Conservation (phyloP, 805 yeast species). For the Lipomyces chichibuensis region DNA sequence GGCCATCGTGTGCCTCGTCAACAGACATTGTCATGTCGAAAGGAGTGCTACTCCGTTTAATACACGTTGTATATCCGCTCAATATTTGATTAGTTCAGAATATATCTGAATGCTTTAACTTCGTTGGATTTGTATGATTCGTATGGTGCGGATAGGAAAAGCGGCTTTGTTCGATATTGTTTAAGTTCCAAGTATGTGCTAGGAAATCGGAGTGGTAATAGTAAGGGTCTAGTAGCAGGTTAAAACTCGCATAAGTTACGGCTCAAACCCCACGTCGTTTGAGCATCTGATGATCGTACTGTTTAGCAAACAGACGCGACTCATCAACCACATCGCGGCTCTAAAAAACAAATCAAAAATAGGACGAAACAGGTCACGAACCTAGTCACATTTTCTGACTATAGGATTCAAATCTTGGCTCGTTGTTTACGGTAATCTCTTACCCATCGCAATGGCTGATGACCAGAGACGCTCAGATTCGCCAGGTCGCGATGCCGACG, state of each 20-base stretch:
- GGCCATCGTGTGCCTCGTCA: background rate
- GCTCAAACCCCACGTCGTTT: too few species aligned
- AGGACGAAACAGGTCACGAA: too few species aligned
- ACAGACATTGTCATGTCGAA: background rate
- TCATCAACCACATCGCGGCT: too few species aligned
- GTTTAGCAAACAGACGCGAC: too few species aligned
- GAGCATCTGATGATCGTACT: too few species aligned
- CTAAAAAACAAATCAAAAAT: too few species aligned
- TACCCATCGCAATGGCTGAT: background rate
- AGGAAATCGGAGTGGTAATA: too few species aligned
- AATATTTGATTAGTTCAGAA: background rate
- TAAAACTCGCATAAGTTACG: too few species aligned
- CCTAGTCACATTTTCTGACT: background rate
- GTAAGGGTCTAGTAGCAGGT: too few species aligned
- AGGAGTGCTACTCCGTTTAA: background rate
- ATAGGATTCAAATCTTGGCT: background rate
- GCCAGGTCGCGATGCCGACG: background rate
- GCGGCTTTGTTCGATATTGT: too few species aligned
- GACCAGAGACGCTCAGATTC: background rate
- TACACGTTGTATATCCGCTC: background rate
- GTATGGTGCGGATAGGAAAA: too few species aligned
- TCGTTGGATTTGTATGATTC: background rate
- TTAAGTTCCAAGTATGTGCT: too few species aligned
- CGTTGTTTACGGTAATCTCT: background rate
- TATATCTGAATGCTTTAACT: background rate